Base-by-base conservation (phyloP, 1,139 yeast species). In the Sugiyamaella paludigena region DNA sequence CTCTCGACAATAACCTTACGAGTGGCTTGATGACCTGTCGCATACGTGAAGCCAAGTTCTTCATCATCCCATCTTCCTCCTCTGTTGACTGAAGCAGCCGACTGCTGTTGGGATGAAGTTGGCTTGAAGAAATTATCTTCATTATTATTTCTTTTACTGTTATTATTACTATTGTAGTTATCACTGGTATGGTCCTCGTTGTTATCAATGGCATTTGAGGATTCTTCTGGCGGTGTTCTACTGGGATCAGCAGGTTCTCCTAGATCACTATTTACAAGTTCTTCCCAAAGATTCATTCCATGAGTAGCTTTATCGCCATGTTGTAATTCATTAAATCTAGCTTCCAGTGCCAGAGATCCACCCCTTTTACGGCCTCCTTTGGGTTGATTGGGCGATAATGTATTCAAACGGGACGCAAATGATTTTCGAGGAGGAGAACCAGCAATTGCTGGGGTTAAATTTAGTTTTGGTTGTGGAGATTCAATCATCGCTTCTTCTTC, bases 1-100 rank as follows among this genome's bases (percentile, higher is more conserved):
- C 87, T 66, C 61, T 84, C 91, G 4, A 83, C 79, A 5, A 83
- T 73, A 2, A 82, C 87, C 40, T 67, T 70, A 52, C 60, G 50
- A 5, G 63, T 54, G 7, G 63, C 62, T 10, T 57, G 58, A 10
- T 52, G 51, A 7, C 54, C 64, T 30, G 66, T 66, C 8, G 67
- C 68, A 11, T 59, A 58, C 1, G 67, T 58, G 36, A 62, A 62
- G 4, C 71, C 71, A 16, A 64, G 56, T 40, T 64, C 58, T 37
- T 61, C 59, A 13, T 42, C 40, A 6, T 41, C 47, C 42, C 45
- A 36, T 47, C 36, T 28, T 12, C 42, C 47, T 31, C 24, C 5
- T 5, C 24, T 19, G 24, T 5, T 19, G 5, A 19, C 5, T 19
- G 24, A 19, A 19, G 24, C 5, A 19, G 24, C 24, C 5, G 24